Base-by-base conservation (phyloP, 257 asterid species). In the Solanum lycopersicoides region DNA sequence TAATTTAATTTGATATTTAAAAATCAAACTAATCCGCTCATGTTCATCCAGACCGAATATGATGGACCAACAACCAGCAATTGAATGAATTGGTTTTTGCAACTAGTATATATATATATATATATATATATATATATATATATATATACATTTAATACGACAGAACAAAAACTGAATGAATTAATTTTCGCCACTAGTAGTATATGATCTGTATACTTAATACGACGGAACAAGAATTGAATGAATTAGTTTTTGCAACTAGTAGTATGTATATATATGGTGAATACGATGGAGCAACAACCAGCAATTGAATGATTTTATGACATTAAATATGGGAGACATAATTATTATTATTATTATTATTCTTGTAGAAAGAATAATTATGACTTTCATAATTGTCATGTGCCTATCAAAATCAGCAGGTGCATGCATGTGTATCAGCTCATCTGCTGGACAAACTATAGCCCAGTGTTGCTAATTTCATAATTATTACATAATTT, bases 401-500 rank as follows among this genome's bases (percentile, higher is more conserved):
- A 86, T 83, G 88, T 89, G 87, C 82, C 88, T 71, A 87, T 89
- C 92, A 86, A 65, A 87, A 42, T 50, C 87, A 83, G 56, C 83
- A 77, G 83, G 83, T 37, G 68, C 68, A 60, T 37, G 68, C 30
- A 60, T 60, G 34, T 68, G 41, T 42, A 42, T 65, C 87, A 82
- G 63, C 35, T 77, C 39, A 77, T 25, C 39, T 77, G n/a, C 83
- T 28, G 63, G 80, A 73, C 80, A 34, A 73, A 34, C 47, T 35
- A 73, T 3, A 32, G 42, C 77, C 76, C 77, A 30, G 44, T 34
- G n/a, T 73, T 73, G 80, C 45, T 68, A 30, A 30, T 14, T 30
- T 12, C 32, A 68, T 69, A 14, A 53, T 9, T 18, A 56, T n/a
- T 56, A 16, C 65, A 2, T 10, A 56, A 56, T 56, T 56, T 56